Percentiles rank a stretch among this genome's conserved stretches.
phyloP scores from a whole-genome alignment of 179 eudicot species.

The Dionaea muscipula region DNA sequence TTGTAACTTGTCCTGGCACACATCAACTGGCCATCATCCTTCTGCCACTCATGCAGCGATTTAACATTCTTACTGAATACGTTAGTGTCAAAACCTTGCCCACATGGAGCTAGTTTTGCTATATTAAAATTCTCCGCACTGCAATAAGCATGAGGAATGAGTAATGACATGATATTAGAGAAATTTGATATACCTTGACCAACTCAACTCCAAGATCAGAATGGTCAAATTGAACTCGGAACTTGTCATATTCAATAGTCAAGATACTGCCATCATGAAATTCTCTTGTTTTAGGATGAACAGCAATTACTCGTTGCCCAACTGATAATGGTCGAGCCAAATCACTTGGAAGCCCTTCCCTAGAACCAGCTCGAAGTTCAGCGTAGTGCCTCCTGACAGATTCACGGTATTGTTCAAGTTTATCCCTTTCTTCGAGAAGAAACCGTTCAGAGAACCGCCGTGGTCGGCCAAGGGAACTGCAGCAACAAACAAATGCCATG shows the following conservation, averaged over 20 bases:
- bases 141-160: neutral
- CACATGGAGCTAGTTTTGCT: no score
- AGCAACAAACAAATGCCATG: slow-evolving; percentile 10
- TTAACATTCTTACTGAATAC: no score
- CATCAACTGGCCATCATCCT: no score
- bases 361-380: slow-evolving; percentile 60
- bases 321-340: slow-evolving; percentile 76
- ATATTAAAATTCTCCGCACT: neutral
- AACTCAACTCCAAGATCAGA: slow-evolving; percentile 83
- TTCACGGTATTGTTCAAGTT: slow-evolving; percentile 76
- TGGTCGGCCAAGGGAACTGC: slow-evolving; percentile 93
- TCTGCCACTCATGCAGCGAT: no score
- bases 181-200: slow-evolving; percentile 45
- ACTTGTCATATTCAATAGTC: slow-evolving; percentile 62
- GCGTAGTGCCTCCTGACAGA: slow-evolving; percentile 71
- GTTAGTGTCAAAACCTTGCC: neutral
- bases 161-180: neutral
- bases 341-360: slow-evolving; percentile 85
- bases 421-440: slow-evolving; percentile 73
- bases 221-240: slow-evolving; percentile 76
- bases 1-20: no score
- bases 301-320: slow-evolving; percentile 78
- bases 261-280: slow-evolving; percentile 77
- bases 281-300: slow-evolving; percentile 87
- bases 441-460: slow-evolving; percentile 74